Base-by-base conservation (phyloP, 1,284 basidiomycete genomes). In the Cerioporus squamosus region DNA sequence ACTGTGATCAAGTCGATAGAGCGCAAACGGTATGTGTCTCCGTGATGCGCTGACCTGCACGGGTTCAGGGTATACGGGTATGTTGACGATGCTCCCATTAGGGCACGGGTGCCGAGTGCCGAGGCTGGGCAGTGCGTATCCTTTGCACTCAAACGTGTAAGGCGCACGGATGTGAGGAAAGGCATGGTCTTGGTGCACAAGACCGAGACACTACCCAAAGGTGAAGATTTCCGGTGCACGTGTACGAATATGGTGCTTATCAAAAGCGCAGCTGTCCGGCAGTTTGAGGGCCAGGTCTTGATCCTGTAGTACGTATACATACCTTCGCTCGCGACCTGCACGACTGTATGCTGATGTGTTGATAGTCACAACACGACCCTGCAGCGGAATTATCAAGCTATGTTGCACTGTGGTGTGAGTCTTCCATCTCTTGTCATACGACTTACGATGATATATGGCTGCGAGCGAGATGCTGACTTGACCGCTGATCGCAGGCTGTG, bases 41-140 rank as follows among this genome's bases (percentile, higher is more conserved):
- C 40, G n/a, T 42, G n/a, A 15, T 42, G 40, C 17, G 26, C 23
- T n/a, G n/a, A n/a, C n/a, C n/a, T n/a, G n/a, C n/a, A n/a, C n/a
- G n/a, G n/a, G n/a, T n/a, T n/a, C n/a, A 31, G 18, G 26, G 50
- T 17, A n/a, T 6, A 18, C n/a, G n/a, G n/a, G 6, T 6, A 53
- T 53, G 36, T 50, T 52, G 29, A 49, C 39, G 39, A 47, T 23
- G 36, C 26, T 57, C 20, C 17, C 31, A 52, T 22, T 47, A 91
- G 94, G 40, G 94, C 93, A 26, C 82, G 89, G 51, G 95, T 99
- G 8, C 82, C 83, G 24, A 83, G 82, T 10, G 97, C 94, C 0
- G 94, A 95, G 65, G 97, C 97, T 0, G 97, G 97, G 1, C 97
- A 99, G 75, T 94, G 92, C 56, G 95, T 98, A 9, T 94, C 94